Conservation (phyloP, 306 rosid genomes). For the Quercus robur region DNA sequence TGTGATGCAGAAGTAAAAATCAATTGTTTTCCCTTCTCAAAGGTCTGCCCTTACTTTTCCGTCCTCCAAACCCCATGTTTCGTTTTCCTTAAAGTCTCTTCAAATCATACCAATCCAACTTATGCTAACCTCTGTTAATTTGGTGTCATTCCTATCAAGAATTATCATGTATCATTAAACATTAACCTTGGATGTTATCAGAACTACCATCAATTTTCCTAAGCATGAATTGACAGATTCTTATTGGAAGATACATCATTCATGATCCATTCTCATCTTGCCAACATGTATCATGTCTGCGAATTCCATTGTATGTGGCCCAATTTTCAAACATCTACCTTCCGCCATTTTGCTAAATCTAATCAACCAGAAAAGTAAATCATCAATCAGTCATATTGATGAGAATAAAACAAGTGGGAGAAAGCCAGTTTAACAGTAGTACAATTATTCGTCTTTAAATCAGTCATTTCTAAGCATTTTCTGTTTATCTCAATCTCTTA, state of each 20-base stretch:
- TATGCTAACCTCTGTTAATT: too few species aligned
- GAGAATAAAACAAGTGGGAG: conserved; percentile 11
- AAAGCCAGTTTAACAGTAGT: conserved; percentile 16
- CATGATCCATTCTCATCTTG: background rate
- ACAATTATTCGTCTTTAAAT: conserved; percentile 16
- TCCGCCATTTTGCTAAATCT: conserved; percentile 11
- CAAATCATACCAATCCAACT: too few species aligned
- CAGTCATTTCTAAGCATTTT: background rate
- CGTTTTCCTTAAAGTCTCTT: too few species aligned
- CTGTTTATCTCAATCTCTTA: background rate
- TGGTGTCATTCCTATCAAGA: too few species aligned
- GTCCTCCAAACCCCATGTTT: too few species aligned
- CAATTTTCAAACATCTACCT: background rate
- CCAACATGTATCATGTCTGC: background rate
- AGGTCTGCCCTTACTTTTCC: too few species aligned
- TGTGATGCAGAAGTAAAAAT: too few species aligned
- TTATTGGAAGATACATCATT: background rate
- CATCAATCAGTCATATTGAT: conserved; percentile 15
- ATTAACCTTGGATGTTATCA: too few species aligned
- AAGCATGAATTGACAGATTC: background rate
- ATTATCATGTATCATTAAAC: too few species aligned
- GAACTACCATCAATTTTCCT: background rate
- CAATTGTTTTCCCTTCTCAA: too few species aligned
- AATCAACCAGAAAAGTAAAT: conserved; percentile 14
- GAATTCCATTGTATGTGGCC: background rate